Evolutionary conservation across 768 basidiomycete genomes (phyloP), one percentile per base, ranked within the genome.

Genomic region (Leucosporidium scottii): DNA sequence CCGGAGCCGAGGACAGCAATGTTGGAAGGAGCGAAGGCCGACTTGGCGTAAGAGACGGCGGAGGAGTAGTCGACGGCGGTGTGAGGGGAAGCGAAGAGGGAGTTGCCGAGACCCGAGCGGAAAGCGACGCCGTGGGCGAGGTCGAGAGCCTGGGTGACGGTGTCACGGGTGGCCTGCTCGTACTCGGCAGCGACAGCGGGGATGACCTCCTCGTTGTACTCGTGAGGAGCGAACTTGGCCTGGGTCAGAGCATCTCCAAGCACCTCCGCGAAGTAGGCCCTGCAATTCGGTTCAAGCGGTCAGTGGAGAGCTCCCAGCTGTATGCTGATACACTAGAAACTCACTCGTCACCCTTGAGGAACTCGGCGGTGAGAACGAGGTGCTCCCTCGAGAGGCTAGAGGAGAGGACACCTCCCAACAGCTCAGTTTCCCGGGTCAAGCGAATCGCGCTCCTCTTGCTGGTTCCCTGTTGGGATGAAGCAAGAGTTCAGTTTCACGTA

Each of bases 291-390:
- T 15, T 8, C 27, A 25, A 4, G 8, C n/a, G 10, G 30, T 28
- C 49, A 27, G 44, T 44, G n/a, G n/a, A 21, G 9, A 27, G 39
- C 59, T 28, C 25, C n/a, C 39, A 59, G 21, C 39, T 10, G 39
- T 6, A 1, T 13, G 17, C 4, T 18, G 18, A 25, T 30, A 47
- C n/a, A 72, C 27, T 5, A 6, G 47, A 18, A 44, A 89, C 92
- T 81, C 78, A 97, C 94, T 96, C 93, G 79, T 99, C 92, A 57
- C 91, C 93, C 66, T 87, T 85, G 74, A 97, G 81, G 81, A 96
- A 99, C 79, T 97, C 93, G 61, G 94, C 92, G 28, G 91, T 93
- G 77, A 97, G 80, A 67, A 91, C 87, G 55, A 99, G 83, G 80
- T 97, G 87, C 81, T 98, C 94, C 73, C 94, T 82, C 23, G 87